phyloP scores from a whole-genome alignment of 1,139 yeast species.

The Lodderomyces pseudojiufengensis region DNA sequence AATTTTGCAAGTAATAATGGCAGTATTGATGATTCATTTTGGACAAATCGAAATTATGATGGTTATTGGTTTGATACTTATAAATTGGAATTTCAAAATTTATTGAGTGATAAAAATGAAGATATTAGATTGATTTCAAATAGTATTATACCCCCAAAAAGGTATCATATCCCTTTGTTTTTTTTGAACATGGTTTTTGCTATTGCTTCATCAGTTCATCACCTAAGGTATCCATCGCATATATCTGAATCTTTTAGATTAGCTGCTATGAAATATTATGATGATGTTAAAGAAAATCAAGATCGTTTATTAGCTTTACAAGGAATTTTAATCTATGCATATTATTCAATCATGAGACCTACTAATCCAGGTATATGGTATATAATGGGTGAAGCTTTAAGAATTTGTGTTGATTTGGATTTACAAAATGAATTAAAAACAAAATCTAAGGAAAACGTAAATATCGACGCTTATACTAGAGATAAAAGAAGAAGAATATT shows the following conservation, averaged over 20 bases:
- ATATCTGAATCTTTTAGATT: slow-evolving; percentile 70
- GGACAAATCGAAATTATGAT: background rate
- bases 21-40: slow-evolving; percentile 2
- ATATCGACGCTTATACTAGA: slow-evolving; percentile 47
- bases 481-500: slow-evolving; percentile 77
- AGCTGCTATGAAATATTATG: slow-evolving; percentile 63
- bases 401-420: slow-evolving; percentile 81
- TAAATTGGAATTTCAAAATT: slow-evolving; percentile 16
- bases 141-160: slow-evolving; percentile 42
- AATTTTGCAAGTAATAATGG: slow-evolving; percentile 54
- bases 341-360: slow-evolving; percentile 73
- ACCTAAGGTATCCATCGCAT: slow-evolving; percentile 62
- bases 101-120: slow-evolving; percentile 2
- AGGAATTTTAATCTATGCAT: slow-evolving; percentile 63
- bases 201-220: slow-evolving; percentile 72
- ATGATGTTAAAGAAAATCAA: slow-evolving; percentile 52
- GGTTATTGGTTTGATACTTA: slow-evolving; percentile 9
- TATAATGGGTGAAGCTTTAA: slow-evolving; percentile 72
- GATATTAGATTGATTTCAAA: slow-evolving; percentile 26
- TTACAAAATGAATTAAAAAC: slow-evolving; percentile 58
- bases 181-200: slow-evolving; percentile 77
- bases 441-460: slow-evolving; percentile 21
- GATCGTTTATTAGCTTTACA: slow-evolving; percentile 72
- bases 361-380: slow-evolving; percentile 93
- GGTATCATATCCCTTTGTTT: slow-evolving; percentile 45